Evolutionary conservation across 192 early-diverging fungal species (phyloP), one percentile per base, ranked within the genome.

Genomic region (Coemansia sp.): DNA sequence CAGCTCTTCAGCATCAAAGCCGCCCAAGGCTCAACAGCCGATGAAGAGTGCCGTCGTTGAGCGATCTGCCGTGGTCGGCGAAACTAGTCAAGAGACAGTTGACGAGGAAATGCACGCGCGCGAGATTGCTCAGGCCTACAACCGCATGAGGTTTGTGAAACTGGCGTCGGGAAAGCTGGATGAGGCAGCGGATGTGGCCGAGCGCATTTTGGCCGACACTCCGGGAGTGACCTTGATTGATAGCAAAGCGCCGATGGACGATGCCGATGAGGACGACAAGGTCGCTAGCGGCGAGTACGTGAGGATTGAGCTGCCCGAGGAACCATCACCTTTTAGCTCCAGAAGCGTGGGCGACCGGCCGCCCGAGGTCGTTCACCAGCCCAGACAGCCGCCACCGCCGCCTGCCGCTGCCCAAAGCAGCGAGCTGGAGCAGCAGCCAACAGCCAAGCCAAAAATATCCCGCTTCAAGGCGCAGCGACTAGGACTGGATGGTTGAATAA

Each of bases 391-490:
- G 21, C 35, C 48, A 8, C 10, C 10, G 43, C 3, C 43, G 10
- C 43, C 43, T 26, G 22, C 21, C 21, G 10, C 22, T 26, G 43
- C 26, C 11, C 22, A 46, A 11, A 46, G 43, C 14, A 26, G 21
- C n/a, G 43, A 46, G 22, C 43, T n/a, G 2, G 24, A 26, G 22
- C 27, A 52, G 15, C 21, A 36, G 42, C 29, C 50, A 2, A 38
- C 38, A 14, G 10, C 60, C 8, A 71, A 67, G 24, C 70, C 70
- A 12, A 80, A 72, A 18, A 80, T 80, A 68, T 80, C 77, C 4
- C 72, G 71, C n/a, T 80, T 80, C 68, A 80, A 80, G 52, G 68
- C 68, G 6, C 58, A 64, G 53, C 67, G 77, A n/a, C 50, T 80
- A 18, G 77, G 71, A 0, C 61, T 77, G 4, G 60, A 72, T 9